These are phyloP conservation scores for Malassezia restricta DNA, from an alignment of 1,284 basidiomycete species.

Conservation along the genomic window DNA sequence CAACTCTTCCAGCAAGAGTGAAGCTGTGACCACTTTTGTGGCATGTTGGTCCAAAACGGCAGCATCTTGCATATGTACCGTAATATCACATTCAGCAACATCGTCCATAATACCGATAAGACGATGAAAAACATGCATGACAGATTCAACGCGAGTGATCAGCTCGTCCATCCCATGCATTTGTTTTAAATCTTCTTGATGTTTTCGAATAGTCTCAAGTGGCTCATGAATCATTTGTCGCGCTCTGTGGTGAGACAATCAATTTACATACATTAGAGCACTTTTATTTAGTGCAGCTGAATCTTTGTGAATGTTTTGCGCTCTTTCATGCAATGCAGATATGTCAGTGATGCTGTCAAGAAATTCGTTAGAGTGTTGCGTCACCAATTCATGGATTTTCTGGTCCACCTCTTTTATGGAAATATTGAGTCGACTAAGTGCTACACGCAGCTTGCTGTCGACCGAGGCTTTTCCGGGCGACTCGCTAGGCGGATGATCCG, in stretches of 20 bases:
- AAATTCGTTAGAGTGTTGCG: background rate
- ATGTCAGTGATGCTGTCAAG: background rate
- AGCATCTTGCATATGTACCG: background rate
- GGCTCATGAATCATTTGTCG: background rate
- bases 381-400: conserved; percentile 10
- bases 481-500: background rate
- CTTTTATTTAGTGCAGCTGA: background rate
- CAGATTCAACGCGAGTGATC: background rate
- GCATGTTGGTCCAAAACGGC: conserved; percentile 3
- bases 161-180: background rate
- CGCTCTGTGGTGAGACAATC: background rate
- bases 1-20: background rate
- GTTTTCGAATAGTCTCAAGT: background rate
- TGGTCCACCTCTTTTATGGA: conserved; percentile 12
- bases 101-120: conserved; percentile 3
- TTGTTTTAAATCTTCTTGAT: background rate
- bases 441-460: conserved; percentile 8
- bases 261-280: background rate
- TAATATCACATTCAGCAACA: background rate
- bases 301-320: background rate
- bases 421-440: conserved; percentile 9
- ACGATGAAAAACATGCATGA: background rate
- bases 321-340: background rate
- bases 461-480: background rate
- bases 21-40: background rate